Conservation (phyloP, 495 filamentous ascomycete genomes). For the Talaromyces trachyspermus region DNA sequence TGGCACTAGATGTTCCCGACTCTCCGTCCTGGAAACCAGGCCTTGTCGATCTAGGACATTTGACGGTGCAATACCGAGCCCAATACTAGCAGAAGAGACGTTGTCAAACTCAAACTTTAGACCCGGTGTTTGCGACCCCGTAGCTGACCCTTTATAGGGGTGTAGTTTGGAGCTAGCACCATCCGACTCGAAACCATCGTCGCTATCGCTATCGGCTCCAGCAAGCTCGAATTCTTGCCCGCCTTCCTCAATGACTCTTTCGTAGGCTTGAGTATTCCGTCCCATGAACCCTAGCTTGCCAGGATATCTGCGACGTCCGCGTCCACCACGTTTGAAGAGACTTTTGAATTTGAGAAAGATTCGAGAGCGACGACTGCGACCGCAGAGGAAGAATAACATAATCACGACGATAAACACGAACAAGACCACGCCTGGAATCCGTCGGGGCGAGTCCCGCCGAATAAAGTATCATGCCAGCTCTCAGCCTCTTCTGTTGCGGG, state of each 20-base stretch:
- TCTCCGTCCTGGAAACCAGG: constrained; percentile 71
- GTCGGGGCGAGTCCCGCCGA: constrained; percentile 52
- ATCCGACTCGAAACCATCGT: constrained; percentile 37
- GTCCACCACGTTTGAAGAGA: constrained; percentile 41
- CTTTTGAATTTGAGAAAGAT: constrained; percentile 52
- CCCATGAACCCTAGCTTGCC: constrained; percentile 47
- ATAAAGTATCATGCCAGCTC: constrained; percentile 69
- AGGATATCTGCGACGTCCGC: constrained; percentile 45
- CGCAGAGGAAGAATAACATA: constrained; percentile 56
- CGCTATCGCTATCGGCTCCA: constrained; percentile 50
- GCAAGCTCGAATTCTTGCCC: constrained; percentile 63
- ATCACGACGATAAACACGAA: constrained; percentile 67
- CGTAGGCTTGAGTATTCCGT: constrained; percentile 58
- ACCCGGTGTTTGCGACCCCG: constrained; percentile 20
- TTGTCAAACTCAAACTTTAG: constrained; percentile 57
- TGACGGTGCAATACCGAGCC: constrained; percentile 32
- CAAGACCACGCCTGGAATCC: constrained; percentile 66
- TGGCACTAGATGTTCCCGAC: constrained; percentile 59
- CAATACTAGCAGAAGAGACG: constrained; percentile 38
- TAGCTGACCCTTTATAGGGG: constrained; percentile 30
- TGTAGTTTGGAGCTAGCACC: constrained; percentile 26
- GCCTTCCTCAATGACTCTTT: constrained; percentile 80
- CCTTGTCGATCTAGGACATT: constrained; percentile 66
- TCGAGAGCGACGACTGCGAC: constrained; percentile 62
- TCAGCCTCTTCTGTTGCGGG: constrained; percentile 40